phyloP scores from a whole-genome alignment of 2,329 filamentous ascomycete species.

The Colletotrichum tofieldiae region DNA sequence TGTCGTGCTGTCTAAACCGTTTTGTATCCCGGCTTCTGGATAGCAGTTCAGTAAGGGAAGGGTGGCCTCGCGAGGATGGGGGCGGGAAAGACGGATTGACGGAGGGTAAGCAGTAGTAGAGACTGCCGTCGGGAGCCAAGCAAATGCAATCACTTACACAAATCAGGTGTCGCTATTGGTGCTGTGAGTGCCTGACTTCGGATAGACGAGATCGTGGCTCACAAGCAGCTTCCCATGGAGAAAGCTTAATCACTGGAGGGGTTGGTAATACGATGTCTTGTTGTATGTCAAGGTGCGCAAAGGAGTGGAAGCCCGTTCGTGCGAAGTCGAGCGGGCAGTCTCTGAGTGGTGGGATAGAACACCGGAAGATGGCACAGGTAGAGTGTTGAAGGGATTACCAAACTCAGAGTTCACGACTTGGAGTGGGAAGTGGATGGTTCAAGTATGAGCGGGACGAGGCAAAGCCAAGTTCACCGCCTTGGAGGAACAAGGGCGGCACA shows the following conservation, averaged over 20 bases:
- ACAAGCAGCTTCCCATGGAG: slow-evolving; percentile 4
- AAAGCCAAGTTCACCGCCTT: slow-evolving; percentile 42
- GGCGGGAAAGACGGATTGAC: neutral
- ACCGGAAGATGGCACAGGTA: slow-evolving; percentile 9
- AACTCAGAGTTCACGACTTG: slow-evolving; percentile 21
- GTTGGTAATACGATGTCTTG: neutral
- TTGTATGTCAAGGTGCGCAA: slow-evolving; percentile 12
- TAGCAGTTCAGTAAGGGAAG: slow-evolving; percentile 42
- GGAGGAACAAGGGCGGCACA: slow-evolving; percentile 22
- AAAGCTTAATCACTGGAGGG: slow-evolving; percentile 8
- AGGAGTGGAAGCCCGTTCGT: slow-evolving; percentile 20
- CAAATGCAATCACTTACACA: slow-evolving; percentile 34
- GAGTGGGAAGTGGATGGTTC: slow-evolving; percentile 37
- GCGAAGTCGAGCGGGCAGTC: neutral
- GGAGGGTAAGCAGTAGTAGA: slow-evolving; percentile 15
- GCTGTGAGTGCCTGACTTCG: slow-evolving; percentile 13
- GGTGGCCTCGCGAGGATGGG: slow-evolving; percentile 18
- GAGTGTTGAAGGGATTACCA: slow-evolving; percentile 31
- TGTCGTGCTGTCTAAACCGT: slow-evolving; percentile 39
- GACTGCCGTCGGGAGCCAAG: slow-evolving; percentile 10
- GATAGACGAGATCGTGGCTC: slow-evolving; percentile 27
- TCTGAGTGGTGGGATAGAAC: neutral
- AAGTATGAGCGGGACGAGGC: slow-evolving; percentile 39
- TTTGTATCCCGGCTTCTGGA: slow-evolving; percentile 36
- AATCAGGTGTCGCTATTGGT: slow-evolving; percentile 1